A percentile compares a stretch with the other conserved stretches of the same genome.
These are phyloP conservation scores for Ichthyophthirius multifiliis DNA, from an alignment of 169 alveolate species.

Conservation along the genomic window DNA sequence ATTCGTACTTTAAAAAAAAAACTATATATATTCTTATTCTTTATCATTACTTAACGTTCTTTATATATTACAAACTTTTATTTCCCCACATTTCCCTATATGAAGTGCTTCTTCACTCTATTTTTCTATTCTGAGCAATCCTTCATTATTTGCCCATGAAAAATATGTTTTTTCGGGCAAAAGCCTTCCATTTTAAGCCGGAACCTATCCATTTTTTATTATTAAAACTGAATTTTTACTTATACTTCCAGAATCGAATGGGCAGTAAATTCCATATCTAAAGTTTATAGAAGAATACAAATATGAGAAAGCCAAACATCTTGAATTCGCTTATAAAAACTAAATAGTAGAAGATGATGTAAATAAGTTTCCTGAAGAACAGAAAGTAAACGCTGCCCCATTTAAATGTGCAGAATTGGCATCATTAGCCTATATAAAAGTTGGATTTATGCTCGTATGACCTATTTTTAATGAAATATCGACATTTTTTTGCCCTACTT, in stretches of 20 bases:
- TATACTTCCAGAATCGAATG: neutral
- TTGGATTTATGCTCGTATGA: neutral
- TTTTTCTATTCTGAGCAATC: neutral
- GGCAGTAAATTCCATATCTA: neutral
- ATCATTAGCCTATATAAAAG: neutral
- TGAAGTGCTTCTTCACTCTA: neutral
- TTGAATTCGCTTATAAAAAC: neutral
- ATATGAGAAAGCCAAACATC: neutral
- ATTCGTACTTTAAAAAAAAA: too few relatives aligned
- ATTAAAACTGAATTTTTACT: neutral
- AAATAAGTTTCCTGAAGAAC: neutral
- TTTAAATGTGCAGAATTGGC: neutral
- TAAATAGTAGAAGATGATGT: neutral
- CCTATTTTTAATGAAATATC: neutral
- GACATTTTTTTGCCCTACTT: neutral
- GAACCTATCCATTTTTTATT: neutral
- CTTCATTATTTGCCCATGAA: neutral
- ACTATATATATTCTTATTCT: too few relatives aligned
- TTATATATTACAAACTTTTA: neutral
- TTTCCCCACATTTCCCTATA: neutral
- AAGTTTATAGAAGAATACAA: neutral
- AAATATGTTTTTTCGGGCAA: neutral
- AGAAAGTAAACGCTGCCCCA: neutral
- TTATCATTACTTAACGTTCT: neutral
- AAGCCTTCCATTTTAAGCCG: neutral